Evolutionary conservation across 768 basidiomycete species (phyloP), one percentile per base, ranked within the genome.

Genomic region (Paxillus rubicundulus): DNA sequence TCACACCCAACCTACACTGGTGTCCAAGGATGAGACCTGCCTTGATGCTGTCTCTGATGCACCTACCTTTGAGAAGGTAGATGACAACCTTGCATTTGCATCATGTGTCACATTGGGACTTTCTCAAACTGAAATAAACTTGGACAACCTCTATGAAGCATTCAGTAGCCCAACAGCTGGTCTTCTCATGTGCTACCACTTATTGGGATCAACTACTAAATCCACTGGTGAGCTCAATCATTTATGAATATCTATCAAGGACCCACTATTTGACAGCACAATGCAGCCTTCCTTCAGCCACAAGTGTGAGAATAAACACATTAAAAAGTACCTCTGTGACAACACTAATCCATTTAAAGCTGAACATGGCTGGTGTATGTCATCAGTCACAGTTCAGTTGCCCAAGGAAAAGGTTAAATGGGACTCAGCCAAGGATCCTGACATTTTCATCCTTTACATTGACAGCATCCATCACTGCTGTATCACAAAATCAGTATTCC

Each of bases 141-240:
- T 5, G 21, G 34, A 49, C 2, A 21, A 45, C 27, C 30, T 54
- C 4, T 57, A 27, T 20, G 18, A 42, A 3, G 40, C 54, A 56
- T 73, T 51, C 58, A 63, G 13, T 30, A 52, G 59, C 54, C 46
- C 49, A 2, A 57, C 66, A 1, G 50, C 53, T 2, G 67, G 61
- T 37, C 56, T 61, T 0, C 61, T 74, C 17, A 66, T 71, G 66
- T 17, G 45, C 6, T 73, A 72, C 72, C 50, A 58, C 6, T 70
- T 66, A 46, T 58, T 57, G 20, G 66, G 68, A 0, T 67, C 61
- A 0, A 61, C 27, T 4, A 14, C n/a, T 1, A 73, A 72, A 48
- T 70, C 72, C 1, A 46, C 51, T 7, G 36, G n/a, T 2, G 70
- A 72, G 32, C 38, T 70, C 0, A 47, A 72, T 16, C 54, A 51